These are phyloP conservation scores for Tricholoma saponaceum DNA, from an alignment of 768 basidiomycete species.

Conservation along the genomic window DNA sequence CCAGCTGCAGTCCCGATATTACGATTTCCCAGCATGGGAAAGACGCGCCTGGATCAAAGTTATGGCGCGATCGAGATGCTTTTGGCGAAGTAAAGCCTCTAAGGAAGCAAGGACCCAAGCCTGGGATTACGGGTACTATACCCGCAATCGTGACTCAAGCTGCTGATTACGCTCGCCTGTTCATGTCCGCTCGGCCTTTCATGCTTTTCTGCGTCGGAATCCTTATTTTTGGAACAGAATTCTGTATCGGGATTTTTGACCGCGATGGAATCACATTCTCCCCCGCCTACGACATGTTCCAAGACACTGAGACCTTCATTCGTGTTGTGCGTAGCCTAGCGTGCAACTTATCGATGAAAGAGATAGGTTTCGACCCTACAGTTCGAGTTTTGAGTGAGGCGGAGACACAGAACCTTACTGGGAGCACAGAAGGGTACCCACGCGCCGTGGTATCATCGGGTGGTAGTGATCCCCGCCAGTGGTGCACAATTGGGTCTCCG, in stretches of 20 bases:
- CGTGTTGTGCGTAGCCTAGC: constrained; percentile 19
- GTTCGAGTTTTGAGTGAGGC: constrained; percentile 4
- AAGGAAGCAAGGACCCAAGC: constrained; percentile 12
- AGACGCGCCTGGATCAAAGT: neutral
- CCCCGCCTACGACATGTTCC: constrained; percentile 18
- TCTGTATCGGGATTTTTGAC: constrained; percentile 25
- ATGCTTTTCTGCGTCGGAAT: constrained; percentile 24
- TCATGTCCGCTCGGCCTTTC: constrained; percentile 24
- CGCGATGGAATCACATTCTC: constrained; percentile 24
- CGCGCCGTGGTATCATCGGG: constrained; percentile 6
- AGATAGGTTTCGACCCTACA: constrained; percentile 16
- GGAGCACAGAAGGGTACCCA: neutral
- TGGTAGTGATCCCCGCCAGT: constrained; percentile 4
- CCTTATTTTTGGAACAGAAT: constrained; percentile 17
- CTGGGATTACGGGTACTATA: constrained; percentile 3
- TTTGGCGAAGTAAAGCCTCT: constrained; percentile 12
- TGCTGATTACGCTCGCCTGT: constrained; percentile 24
- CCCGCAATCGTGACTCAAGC: constrained; percentile 13
- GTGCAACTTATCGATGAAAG: constrained; percentile 11
- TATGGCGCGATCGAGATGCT: constrained; percentile 9
- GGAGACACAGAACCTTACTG: neutral
- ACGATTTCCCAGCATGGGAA: neutral
- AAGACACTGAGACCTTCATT: constrained; percentile 18
- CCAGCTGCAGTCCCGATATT: constrained; percentile 10
- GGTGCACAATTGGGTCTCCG: constrained; percentile 16